Conservation (phyloP, 139 green algal genomes). For the Coelastrella sp. region DNA sequence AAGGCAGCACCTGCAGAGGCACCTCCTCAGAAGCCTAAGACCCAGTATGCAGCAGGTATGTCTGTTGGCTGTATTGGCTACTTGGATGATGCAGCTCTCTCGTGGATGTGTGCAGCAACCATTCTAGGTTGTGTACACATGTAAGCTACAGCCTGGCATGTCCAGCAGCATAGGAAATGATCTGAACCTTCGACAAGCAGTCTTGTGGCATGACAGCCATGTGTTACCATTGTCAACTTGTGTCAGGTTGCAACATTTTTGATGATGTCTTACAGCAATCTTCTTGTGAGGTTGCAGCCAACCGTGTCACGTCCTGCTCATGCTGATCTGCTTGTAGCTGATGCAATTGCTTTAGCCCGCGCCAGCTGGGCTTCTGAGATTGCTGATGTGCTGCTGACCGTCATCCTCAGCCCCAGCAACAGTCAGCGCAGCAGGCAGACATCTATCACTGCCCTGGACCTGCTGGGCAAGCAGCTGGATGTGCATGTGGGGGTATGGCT, state of each 20-base stretch:
- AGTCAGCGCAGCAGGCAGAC: constrained; percentile 53
- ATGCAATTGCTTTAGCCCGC: not conserved
- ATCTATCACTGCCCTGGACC: constrained; percentile 34
- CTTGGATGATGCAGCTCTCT: no score
- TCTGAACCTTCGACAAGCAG: no score
- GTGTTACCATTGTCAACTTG: no score
- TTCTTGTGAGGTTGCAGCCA: not conserved
- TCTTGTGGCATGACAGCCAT: no score
- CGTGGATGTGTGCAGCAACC: not conserved
- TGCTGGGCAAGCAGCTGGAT: constrained; percentile 55
- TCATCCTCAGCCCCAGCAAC: constrained; percentile 52
- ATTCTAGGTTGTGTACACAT: not conserved
- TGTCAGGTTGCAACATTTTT: no score
- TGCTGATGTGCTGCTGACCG: constrained; percentile 54
- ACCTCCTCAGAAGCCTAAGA: not conserved
- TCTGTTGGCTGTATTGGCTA: not conserved
- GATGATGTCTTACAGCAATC: no score
- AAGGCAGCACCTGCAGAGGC: not conserved
- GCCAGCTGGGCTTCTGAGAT: constrained; percentile 32
- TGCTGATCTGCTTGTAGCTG: not conserved
- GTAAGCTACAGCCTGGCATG: no score
- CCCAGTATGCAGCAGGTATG: not conserved
- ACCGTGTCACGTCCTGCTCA: not conserved
- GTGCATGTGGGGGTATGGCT: constrained; percentile 45
- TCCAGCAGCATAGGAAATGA: no score